Conservation (phyloP, 148 eudicot genomes). For the Salicornia ramosissima region DNA sequence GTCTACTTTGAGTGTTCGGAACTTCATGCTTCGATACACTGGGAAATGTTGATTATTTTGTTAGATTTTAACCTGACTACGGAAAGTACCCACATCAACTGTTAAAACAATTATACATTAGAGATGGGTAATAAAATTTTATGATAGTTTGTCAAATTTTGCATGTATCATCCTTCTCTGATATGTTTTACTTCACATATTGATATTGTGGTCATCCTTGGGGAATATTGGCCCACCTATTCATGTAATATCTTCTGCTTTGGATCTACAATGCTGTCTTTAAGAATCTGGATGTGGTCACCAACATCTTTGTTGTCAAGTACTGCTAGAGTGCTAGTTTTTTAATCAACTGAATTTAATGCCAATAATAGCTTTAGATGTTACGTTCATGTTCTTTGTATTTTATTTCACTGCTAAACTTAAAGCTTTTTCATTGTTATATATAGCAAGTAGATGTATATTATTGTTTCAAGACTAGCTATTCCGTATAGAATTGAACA, state of each 20-base stretch:
- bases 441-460: too few relatives aligned
- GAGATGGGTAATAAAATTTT: too few relatives aligned
- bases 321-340: not conserved
- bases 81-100: not conserved
- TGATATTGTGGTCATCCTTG: constrained; percentile 3
- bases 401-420: too few relatives aligned
- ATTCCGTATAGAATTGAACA: too few relatives aligned
- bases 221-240: not conserved
- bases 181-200: not conserved
- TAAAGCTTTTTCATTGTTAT: too few relatives aligned
- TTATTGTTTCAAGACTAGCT: too few relatives aligned
- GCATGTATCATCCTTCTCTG: not conserved
- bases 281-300: not conserved
- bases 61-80: not conserved
- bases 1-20: not conserved
- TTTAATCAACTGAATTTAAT: not conserved
- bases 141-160: not conserved
- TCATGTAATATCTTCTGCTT: not conserved
- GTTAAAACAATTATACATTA: not conserved
- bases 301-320: not conserved
- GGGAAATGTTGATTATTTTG: not conserved
- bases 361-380: not conserved
- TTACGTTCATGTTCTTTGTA: not conserved
- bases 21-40: not conserved
- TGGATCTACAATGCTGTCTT: not conserved